These are phyloP conservation scores for Taxillus chinensis DNA, from an alignment of 164 flowering plant genomes.

Conservation along the genomic window DNA sequence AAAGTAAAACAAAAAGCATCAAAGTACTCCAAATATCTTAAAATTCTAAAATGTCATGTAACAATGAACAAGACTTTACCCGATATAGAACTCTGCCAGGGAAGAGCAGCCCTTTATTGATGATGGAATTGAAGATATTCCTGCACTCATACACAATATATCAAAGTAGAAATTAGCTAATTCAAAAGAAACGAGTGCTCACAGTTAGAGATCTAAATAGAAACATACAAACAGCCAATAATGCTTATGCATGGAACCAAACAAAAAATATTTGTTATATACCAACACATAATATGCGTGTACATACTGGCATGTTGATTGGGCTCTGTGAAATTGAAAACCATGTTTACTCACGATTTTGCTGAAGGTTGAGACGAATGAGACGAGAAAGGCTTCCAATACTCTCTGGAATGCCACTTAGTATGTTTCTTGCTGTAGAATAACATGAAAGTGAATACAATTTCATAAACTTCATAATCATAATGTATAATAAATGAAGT, in stretches of 20 bases:
- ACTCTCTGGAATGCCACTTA: constrained; percentile 63
- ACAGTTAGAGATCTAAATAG: no score
- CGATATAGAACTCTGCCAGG: constrained; percentile 74
- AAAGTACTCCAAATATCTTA: background rate
- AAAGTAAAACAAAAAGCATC: constrained; percentile 1
- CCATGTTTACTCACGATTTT: constrained; percentile 65
- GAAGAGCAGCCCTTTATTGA: constrained; percentile 71
- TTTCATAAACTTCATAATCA: background rate
- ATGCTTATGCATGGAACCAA: no score
- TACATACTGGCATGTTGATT: no score
- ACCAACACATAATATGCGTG: no score
- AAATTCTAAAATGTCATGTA: background rate
- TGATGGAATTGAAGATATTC: constrained; percentile 69
- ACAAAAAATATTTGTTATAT: no score
- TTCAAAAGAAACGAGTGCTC: no score
- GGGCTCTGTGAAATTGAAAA: background rate
- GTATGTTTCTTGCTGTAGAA: constrained; percentile 67
- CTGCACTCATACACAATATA: constrained; percentile 29
- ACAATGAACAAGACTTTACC: constrained; percentile 27
- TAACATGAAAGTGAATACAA: background rate
- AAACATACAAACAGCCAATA: no score
- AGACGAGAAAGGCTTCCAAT: constrained; percentile 78
- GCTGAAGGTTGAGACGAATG: constrained; percentile 82
- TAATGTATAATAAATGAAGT: background rate
- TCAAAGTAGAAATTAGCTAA: no score